Percentiles rank a stretch among this genome's conserved stretches.
phyloP scores from a whole-genome alignment of 2,329 filamentous ascomycete species.

The Neonectria faginata region DNA sequence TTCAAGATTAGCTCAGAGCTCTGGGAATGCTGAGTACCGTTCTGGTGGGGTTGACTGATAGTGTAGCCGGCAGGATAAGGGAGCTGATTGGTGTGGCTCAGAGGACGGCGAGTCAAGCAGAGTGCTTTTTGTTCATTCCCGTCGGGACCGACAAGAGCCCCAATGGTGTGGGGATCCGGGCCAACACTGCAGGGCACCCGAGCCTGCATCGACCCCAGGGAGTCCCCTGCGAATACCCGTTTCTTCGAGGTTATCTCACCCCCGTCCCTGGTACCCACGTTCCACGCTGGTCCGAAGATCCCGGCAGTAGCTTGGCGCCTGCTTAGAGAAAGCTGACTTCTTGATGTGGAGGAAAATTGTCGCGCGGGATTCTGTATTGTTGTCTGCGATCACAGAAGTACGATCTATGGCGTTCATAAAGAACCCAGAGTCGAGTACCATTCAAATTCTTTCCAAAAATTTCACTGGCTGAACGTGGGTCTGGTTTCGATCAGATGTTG shows the following conservation, averaged over 20 bases:
- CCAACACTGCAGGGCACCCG: slow-evolving; percentile 21
- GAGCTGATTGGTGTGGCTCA: slow-evolving; percentile 37
- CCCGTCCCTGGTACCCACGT: slow-evolving; percentile 41
- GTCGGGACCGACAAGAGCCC: slow-evolving; percentile 45
- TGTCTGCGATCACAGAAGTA: slow-evolving; percentile 14
- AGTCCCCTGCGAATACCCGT: slow-evolving; percentile 9
- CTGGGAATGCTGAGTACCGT: slow-evolving; percentile 10
- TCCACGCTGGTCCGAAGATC: slow-evolving; percentile 41
- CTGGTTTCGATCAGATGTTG: neutral
- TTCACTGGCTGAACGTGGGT: neutral
- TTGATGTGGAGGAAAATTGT: slow-evolving; percentile 3
- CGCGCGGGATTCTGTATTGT: slow-evolving; percentile 5
- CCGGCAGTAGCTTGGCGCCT: slow-evolving; percentile 34
- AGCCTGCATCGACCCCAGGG: slow-evolving; percentile 29
- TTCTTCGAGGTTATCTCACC: slow-evolving; percentile 20
- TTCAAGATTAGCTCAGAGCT: neutral
- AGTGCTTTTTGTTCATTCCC: slow-evolving; percentile 39
- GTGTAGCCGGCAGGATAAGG: slow-evolving; percentile 14
- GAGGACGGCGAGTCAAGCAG: slow-evolving; percentile 39
- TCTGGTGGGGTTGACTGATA: slow-evolving; percentile 12
- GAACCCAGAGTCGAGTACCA: neutral
- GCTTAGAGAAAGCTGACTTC: slow-evolving; percentile 34
- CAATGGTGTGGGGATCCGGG: slow-evolving; percentile 42
- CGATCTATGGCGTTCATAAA: neutral
- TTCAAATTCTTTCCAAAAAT: neutral